Evolutionary conservation across 805 yeast species (phyloP), one percentile per base, ranked within the genome.

Genomic region (Ogataea ramenticola): DNA sequence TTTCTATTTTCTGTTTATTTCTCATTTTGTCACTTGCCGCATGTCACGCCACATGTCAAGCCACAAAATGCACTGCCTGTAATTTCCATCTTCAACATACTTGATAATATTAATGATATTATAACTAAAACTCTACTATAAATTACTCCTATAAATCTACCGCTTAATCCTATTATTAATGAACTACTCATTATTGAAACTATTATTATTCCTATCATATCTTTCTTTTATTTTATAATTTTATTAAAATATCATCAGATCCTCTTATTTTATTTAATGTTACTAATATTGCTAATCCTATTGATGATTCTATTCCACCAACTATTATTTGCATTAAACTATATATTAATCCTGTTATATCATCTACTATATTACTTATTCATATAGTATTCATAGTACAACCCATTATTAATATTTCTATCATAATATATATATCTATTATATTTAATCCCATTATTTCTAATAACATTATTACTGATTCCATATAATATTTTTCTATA

Each of bases 111-210:
- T 31, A 40, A 26, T n/a, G 42, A 42, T 32, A 45, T 48, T 39
- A 36, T 49, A 42, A 49, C 41, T 46, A 49, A 43, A n/a, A 50
- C 43, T 31, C 38, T 35, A 12, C 47, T 35, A 20, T 43, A 46
- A 40, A 49, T 46, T 34, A 48, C 27, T 36, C 30, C 30, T 22
- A 36, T 22, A 38, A 21, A 38, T 34, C 50, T 50, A 12, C 50
- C 52, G 27, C 43, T 43, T 19, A 49, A 34, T 12, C 47, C 44
- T n/a, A 46, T 49, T 42, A 36, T 33, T 10, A 31, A 15, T 15
- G 20, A 24, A 11, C 31, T 15, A 21, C 22, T 33, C 4, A 40
- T n/a, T 36, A 35, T 38, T 36, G 26, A 30, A 39, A 33, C 37
- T 37, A 22, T 30, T 12, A 19, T 36, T 37, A 30, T 21, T 21